These are phyloP conservation scores for Plantago elongata DNA, from an alignment of 257 asterid species.

Conservation along the genomic window DNA sequence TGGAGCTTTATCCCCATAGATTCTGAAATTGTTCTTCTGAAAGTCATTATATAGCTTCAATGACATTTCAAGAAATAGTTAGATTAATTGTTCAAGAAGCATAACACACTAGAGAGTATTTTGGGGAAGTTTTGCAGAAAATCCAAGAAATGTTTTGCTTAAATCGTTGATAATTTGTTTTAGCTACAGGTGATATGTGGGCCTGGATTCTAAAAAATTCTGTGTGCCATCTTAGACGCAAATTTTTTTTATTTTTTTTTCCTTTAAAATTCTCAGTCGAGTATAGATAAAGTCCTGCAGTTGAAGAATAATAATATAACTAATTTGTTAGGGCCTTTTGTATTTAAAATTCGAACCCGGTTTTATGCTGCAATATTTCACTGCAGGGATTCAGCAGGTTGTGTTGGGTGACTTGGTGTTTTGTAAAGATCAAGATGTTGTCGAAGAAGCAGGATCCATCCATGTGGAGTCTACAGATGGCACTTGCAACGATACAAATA, in stretches of 20 bases:
- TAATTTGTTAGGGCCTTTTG: not conserved
- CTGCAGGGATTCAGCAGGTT: conserved; percentile 60
- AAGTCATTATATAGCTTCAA: too few relatives aligned
- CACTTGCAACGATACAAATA: conserved; percentile 29
- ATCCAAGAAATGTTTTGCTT: not conserved
- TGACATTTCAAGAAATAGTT: not conserved
- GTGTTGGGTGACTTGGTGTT: conserved; percentile 86
- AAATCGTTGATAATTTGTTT: not conserved
- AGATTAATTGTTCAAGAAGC: not conserved
- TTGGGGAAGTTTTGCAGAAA: not conserved
- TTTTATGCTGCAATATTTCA: conserved; percentile 16
- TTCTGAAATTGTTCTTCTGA: too few relatives aligned
- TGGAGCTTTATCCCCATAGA: too few relatives aligned
- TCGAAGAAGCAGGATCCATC: conserved; percentile 29
- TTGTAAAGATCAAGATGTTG: conserved; percentile 53
- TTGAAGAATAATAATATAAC: not conserved
- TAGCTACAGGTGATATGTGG: not conserved
- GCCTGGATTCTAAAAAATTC: not conserved
- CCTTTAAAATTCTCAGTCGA: not conserved
- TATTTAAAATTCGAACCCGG: too few relatives aligned
- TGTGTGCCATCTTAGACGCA: not conserved
- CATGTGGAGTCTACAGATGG: conserved; percentile 42
- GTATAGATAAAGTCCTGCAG: not conserved
- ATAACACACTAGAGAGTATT: not conserved
- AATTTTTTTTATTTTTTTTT: not conserved